Evolutionary conservation across 805 yeast species (phyloP).

Genomic region (Cyberlindnera petersonii): DNA sequence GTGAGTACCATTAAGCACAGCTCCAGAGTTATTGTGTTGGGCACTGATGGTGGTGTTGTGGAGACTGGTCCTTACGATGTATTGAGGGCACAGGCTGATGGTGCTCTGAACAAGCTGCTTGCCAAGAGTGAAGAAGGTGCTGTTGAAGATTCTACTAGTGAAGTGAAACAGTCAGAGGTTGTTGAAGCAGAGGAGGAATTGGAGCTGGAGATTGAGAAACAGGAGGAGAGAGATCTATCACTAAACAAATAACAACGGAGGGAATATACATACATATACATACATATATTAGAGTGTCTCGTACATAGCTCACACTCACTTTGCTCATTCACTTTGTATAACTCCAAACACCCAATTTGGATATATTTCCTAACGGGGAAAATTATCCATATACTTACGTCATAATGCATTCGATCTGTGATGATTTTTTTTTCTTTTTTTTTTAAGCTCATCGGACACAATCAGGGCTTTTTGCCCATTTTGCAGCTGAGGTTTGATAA

Average conservation of each 20-base stretch:
- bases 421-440: too few species aligned
- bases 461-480: too few species aligned
- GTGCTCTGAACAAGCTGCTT: conserved; percentile 34
- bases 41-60: conserved; percentile 66
- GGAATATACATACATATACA: too few species aligned
- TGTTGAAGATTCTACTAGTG: background rate
- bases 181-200: conserved; percentile 2
- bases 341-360: too few species aligned
- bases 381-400: too few species aligned
- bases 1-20: conserved; percentile 83
- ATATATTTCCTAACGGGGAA: too few species aligned
- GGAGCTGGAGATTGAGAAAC: background rate
- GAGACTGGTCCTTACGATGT: conserved; percentile 62
- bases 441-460: too few species aligned
- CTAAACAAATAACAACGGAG: background rate
- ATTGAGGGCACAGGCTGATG: conserved; percentile 39
- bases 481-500: too few species aligned
- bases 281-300: background rate
- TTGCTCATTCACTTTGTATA: too few species aligned
- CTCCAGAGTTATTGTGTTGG: conserved; percentile 75
- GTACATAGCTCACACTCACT: too few species aligned
- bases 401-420: too few species aligned
- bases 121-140: conserved; percentile 27
- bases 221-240: background rate
- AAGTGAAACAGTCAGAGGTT: too few species aligned